These are phyloP conservation scores for Pseudogymnoascus sp. DNA, from an alignment of 2,329 filamentous ascomycete species.

Conservation along the genomic window DNA sequence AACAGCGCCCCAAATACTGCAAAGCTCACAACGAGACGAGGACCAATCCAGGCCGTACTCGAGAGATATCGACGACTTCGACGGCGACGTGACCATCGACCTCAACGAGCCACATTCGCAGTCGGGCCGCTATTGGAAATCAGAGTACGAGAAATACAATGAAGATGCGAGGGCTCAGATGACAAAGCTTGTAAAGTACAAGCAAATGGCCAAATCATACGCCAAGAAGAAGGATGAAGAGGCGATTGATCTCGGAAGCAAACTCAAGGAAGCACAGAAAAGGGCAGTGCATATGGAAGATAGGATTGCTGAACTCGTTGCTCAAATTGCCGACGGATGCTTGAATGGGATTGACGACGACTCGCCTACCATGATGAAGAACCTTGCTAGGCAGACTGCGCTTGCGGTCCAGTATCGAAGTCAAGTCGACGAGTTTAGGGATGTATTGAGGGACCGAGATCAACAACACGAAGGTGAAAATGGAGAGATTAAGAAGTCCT, in stretches of 20 bases:
- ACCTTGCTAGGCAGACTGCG: constrained; percentile 51
- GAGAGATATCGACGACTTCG: constrained; percentile 31
- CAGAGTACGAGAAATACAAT: constrained; percentile 67
- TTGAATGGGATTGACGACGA: constrained; percentile 36
- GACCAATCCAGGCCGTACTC: constrained; percentile 24
- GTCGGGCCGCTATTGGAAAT: constrained; percentile 75
- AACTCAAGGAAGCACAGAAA: constrained; percentile 60
- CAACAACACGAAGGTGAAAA: constrained; percentile 29
- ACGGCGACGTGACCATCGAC: constrained; percentile 61
- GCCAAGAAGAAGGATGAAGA: constrained; percentile 71
- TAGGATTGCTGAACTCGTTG: constrained; percentile 52
- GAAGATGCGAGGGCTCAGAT: constrained; percentile 65
- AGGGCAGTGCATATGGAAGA: constrained; percentile 59
- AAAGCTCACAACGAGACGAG: constrained; percentile 9
- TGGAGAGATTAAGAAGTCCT: constrained; percentile 37
- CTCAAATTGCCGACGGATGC: constrained; percentile 41
- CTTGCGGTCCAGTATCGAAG: constrained; percentile 51
- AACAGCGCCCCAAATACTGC: constrained; percentile 6
- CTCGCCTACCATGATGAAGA: constrained; percentile 43
- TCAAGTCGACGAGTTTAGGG: constrained; percentile 53
- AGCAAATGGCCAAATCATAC: constrained; percentile 71
- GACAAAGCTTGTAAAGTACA: constrained; percentile 71
- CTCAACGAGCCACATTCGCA: constrained; percentile 67
- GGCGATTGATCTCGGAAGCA: constrained; percentile 56
- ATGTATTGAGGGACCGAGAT: constrained; percentile 37